Evolutionary conservation across 2,329 filamentous ascomycete species (phyloP).

Genomic region (Fusarium sarcochroum): DNA sequence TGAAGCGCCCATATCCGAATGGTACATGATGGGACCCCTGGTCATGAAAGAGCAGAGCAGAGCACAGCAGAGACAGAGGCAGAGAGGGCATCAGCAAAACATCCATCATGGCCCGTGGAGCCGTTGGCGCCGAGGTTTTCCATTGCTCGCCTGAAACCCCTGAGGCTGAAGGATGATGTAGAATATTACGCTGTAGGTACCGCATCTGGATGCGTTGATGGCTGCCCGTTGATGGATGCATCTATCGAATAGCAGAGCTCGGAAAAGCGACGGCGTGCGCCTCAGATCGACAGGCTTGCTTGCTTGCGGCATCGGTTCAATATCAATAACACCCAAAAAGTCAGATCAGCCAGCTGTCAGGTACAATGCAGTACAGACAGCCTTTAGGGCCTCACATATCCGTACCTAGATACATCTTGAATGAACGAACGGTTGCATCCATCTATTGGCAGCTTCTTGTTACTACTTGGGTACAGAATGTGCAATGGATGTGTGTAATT

Average conservation of each 20-base stretch:
- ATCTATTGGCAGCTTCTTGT: conserved; percentile 3
- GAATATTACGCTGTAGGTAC: background rate
- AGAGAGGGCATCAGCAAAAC: conserved; percentile 16
- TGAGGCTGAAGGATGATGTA: conserved; percentile 30
- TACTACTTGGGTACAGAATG: conserved; percentile 19
- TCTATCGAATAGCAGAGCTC: conserved; percentile 29
- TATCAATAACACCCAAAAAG: conserved; percentile 7
- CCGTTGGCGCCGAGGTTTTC: conserved; percentile 29
- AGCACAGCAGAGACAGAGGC: background rate
- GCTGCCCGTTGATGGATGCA: conserved; percentile 29
- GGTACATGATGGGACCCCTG: conserved; percentile 13
- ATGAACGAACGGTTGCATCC: background rate
- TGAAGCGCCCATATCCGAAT: conserved; percentile 27
- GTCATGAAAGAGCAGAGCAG: conserved; percentile 12
- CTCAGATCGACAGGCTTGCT: conserved; percentile 34
- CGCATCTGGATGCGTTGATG: conserved; percentile 24
- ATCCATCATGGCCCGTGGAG: conserved; percentile 29
- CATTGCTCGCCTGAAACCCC: conserved; percentile 35
- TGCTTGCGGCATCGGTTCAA: conserved; percentile 30
- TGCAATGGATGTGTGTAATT: conserved; percentile 29
- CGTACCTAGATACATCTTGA: too few species aligned
- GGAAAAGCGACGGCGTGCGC: conserved; percentile 26
- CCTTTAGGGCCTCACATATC: too few species aligned
- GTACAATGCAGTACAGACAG: conserved; percentile 15
- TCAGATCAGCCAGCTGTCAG: conserved; percentile 21